Percentiles rank a stretch among this genome's conserved stretches.
These are phyloP conservation scores for Russula lepida DNA, from an alignment of 768 basidiomycete genomes.

Conservation along the genomic window DNA sequence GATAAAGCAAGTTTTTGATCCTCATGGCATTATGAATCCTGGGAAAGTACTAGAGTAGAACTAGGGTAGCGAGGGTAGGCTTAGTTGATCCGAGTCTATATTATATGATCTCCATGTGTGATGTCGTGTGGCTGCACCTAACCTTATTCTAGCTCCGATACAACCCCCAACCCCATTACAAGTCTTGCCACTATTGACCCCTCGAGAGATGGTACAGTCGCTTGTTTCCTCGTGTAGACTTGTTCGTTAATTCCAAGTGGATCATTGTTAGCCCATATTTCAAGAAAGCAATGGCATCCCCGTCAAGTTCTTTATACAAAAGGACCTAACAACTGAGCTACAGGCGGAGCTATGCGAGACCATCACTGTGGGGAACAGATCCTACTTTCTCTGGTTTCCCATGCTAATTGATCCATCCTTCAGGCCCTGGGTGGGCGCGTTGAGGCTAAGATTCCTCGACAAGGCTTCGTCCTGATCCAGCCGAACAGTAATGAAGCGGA, in stretches of 20 bases:
- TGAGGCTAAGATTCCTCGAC: constrained; percentile 68
- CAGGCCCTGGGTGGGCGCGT: constrained; percentile 71
- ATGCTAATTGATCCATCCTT: neutral
- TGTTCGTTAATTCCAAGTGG: neutral
- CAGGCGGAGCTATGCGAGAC: constrained; percentile 68
- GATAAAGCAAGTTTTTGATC: constrained; percentile 86
- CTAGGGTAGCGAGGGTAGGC: neutral
- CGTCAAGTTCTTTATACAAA: constrained; percentile 80
- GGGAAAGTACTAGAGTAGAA: constrained; percentile 56
- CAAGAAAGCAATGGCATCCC: constrained; percentile 59
- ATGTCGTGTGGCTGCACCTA: constrained; percentile 21
- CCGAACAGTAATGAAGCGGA: constrained; percentile 62
- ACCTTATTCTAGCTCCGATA: constrained; percentile 23
- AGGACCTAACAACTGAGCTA: constrained; percentile 58
- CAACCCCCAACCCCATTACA: constrained; percentile 24
- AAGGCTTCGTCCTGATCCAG: constrained; percentile 66
- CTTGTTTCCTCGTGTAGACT: neutral
- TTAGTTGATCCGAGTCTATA: no score
- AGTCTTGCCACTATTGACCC: constrained; percentile 13
- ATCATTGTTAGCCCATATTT: constrained; percentile 49
- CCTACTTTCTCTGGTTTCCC: neutral
- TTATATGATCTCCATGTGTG: no score
- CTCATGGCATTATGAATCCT: constrained; percentile 87
- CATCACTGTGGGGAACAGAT: constrained; percentile 45
- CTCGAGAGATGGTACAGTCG: constrained; percentile 14